These are phyloP conservation scores for Diplodia scrobiculata DNA, from an alignment of 2,329 filamentous ascomycete genomes.

Conservation along the genomic window DNA sequence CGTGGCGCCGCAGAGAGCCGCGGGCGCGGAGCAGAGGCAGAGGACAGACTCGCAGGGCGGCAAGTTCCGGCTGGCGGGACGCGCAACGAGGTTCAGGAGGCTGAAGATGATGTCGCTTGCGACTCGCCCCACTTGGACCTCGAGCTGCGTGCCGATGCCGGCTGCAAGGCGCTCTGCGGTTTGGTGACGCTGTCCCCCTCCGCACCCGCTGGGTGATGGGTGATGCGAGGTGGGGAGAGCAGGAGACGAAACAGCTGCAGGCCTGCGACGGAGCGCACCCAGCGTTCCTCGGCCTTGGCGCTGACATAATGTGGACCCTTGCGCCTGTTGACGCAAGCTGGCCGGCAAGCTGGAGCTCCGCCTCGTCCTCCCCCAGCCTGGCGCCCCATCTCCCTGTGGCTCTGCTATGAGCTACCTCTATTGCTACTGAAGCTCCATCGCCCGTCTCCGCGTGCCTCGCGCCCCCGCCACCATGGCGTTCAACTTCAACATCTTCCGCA, in stretches of 20 bases:
- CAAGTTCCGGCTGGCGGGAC: neutral
- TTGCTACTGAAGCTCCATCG: constrained; percentile 20
- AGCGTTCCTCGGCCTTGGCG: neutral
- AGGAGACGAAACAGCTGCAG: neutral
- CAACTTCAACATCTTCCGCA: constrained; percentile 63
- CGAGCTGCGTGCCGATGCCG: neutral
- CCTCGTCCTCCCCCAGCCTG: constrained; percentile 4
- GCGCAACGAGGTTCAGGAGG: constrained; percentile 8
- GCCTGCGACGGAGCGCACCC: neutral
- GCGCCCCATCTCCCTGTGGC: constrained; percentile 1
- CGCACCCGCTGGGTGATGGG: too few species aligned
- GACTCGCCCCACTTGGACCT: neutral
- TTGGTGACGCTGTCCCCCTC: neutral
- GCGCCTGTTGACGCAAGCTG: constrained; percentile 23
- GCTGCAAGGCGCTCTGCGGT: neutral
- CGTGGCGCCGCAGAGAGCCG: constrained; percentile 1
- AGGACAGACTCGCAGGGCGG: neutral
- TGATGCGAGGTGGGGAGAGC: neutral
- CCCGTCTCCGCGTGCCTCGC: neutral
- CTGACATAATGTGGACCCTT: constrained; percentile 22
- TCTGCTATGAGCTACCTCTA: constrained; percentile 18
- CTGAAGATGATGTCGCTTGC: constrained; percentile 1
- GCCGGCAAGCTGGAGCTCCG: constrained; percentile 19
- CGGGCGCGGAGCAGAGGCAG: neutral
- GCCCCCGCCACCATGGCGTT: constrained; percentile 34